A percentile compares a stretch with the other conserved stretches of the same genome.
Evolutionary conservation across 1,284 basidiomycete genomes (phyloP).

Genomic region (Rhodotorula sp.): DNA sequence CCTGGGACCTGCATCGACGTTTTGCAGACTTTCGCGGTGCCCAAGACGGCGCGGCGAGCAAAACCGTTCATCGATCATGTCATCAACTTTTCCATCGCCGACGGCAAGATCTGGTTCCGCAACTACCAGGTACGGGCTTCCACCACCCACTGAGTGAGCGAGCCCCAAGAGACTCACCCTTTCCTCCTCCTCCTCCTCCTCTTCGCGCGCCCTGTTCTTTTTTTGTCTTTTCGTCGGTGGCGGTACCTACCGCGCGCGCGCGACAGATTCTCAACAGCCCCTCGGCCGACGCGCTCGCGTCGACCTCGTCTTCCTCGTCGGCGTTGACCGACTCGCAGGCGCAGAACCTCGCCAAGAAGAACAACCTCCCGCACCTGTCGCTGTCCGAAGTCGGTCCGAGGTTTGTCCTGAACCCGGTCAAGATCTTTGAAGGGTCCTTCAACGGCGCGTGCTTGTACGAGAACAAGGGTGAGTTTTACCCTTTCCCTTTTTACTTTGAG

Average conservation of each 20-base stretch:
- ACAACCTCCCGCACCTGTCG: constrained; percentile 56
- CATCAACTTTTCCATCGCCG: constrained; percentile 90
- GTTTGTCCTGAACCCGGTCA: constrained; percentile 94
- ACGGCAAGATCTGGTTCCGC: constrained; percentile 98
- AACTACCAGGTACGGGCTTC: constrained; percentile 76
- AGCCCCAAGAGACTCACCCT: neutral
- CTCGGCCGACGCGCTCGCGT: constrained; percentile 56
- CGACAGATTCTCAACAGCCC: constrained; percentile 59
- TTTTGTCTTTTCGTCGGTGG: neutral
- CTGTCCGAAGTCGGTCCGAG: constrained; percentile 94
- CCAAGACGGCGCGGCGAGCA: constrained; percentile 77
- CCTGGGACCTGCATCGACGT: too few species aligned
- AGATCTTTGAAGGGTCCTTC: constrained; percentile 97
- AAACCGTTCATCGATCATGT: constrained; percentile 99
- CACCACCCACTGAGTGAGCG: neutral
- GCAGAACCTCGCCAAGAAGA: constrained; percentile 38
- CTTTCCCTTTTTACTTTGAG: too few species aligned
- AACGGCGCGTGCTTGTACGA: constrained; percentile 92
- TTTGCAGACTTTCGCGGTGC: constrained; percentile 86
- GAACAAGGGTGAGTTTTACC: constrained; percentile 70
- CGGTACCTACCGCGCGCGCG: constrained; percentile 45
- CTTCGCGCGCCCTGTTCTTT: too few species aligned
- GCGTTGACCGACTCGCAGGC: constrained; percentile 37
- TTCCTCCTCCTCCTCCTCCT: neutral
- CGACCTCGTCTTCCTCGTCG: constrained; percentile 24